Percentiles rank a stretch among this genome's conserved stretches.
Evolutionary conservation across 2,329 filamentous ascomycete genomes (phyloP).

Genomic region (Clonostachys rosea): DNA sequence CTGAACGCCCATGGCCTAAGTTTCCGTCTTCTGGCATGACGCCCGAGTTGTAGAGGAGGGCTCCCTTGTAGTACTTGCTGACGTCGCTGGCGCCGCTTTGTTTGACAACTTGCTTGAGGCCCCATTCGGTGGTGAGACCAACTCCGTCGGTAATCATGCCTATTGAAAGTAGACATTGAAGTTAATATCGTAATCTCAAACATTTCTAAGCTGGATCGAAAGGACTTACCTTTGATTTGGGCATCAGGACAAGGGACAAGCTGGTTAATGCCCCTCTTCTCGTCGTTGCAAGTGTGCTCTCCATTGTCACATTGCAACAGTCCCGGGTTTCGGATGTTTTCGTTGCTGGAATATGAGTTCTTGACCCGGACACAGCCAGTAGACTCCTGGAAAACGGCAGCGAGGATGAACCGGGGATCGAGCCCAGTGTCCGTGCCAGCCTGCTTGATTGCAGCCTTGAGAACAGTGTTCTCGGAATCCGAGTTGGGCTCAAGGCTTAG

Average conservation of each 20-base stretch:
- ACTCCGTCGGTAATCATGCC: slow-evolving; percentile 23
- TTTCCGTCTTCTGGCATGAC: slow-evolving; percentile 20
- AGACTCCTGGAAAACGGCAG: slow-evolving; percentile 1
- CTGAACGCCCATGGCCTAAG: slow-evolving; percentile 14
- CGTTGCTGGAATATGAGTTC: neutral
- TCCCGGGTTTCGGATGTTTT: neutral
- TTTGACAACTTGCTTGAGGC: slow-evolving; percentile 22
- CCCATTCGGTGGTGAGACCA: slow-evolving; percentile 24
- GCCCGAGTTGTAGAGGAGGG: slow-evolving; percentile 34
- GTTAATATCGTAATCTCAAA: too few species aligned
- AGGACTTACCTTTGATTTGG: slow-evolving; percentile 1
- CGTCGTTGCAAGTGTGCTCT: slow-evolving; percentile 1
- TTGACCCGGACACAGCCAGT: slow-evolving; percentile 1
- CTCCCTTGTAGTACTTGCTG: slow-evolving; percentile 22
- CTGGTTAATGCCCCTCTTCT: neutral
- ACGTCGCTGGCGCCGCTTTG: slow-evolving; percentile 14
- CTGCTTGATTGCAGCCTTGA: neutral
- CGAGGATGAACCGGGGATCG: slow-evolving; percentile 2
- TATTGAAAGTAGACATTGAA: neutral
- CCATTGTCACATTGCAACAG: slow-evolving; percentile 1
- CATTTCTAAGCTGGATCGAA: too few species aligned
- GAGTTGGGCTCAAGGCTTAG: neutral
- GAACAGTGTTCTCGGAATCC: neutral
- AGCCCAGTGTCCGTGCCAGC: neutral
- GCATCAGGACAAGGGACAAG: neutral